A percentile compares a stretch with the other conserved stretches of the same genome.
These are phyloP conservation scores for Lepidopterella palustris DNA, from an alignment of 495 filamentous ascomycete species.

Conservation along the genomic window DNA sequence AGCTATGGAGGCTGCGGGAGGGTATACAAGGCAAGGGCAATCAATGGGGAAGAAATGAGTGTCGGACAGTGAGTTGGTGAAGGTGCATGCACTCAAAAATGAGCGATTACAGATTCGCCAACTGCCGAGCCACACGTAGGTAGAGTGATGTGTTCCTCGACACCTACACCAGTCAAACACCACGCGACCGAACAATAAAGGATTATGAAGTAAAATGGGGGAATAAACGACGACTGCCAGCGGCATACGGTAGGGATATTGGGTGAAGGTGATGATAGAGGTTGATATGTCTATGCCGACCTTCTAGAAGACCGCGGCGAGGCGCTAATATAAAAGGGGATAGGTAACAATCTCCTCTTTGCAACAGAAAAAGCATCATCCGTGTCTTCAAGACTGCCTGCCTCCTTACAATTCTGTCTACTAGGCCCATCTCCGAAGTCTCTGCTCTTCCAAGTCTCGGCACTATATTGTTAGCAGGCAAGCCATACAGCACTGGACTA, in stretches of 20 bases:
- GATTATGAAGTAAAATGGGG: background rate
- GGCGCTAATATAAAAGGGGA: constrained; percentile 28
- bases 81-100: constrained; percentile 14
- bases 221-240: constrained; percentile 13
- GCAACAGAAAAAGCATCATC: background rate
- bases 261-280: constrained; percentile 17
- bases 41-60: background rate
- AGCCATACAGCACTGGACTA: no score
- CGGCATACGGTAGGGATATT: background rate
- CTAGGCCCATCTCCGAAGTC: no score
- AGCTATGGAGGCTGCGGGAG: background rate
- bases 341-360: constrained; percentile 21
- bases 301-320: constrained; percentile 20
- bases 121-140: constrained; percentile 27
- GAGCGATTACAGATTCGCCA: constrained; percentile 23
- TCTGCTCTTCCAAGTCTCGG: no score
- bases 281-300: constrained; percentile 20
- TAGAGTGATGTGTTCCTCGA: constrained; percentile 21
- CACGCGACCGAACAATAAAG: background rate
- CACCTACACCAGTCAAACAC: background rate
- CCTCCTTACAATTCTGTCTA: constrained; percentile 3
- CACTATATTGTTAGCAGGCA: no score
- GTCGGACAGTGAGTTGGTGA: background rate
- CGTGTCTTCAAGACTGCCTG: background rate
- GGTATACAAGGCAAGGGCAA: background rate